These are phyloP conservation scores for Priceomyces medius DNA, from an alignment of 805 yeast genomes.

Conservation along the genomic window DNA sequence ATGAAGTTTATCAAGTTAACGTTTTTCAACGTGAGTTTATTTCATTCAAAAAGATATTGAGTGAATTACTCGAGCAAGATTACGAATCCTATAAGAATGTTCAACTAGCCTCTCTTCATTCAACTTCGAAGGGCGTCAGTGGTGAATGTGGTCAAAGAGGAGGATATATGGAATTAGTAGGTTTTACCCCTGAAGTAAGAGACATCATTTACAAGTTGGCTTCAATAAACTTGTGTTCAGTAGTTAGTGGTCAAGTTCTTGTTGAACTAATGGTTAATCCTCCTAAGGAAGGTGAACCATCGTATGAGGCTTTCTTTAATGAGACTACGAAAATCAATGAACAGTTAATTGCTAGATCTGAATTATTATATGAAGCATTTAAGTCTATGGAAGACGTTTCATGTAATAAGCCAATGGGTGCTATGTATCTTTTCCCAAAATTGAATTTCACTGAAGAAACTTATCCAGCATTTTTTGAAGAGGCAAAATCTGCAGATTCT, in stretches of 20 bases:
- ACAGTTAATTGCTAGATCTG: slow-evolving; percentile 64
- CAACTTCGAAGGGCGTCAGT: slow-evolving; percentile 95
- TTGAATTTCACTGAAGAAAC: slow-evolving; percentile 51
- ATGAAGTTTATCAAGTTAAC: slow-evolving; percentile 97
- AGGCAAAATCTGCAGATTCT: slow-evolving; percentile 56
- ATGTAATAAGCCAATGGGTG: slow-evolving; percentile 92
- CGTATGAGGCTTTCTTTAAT: slow-evolving; percentile 60
- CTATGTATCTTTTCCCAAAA: slow-evolving; percentile 94
- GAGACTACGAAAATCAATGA: slow-evolving; percentile 65
- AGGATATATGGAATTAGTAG: slow-evolving; percentile 93
- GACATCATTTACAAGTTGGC: slow-evolving; percentile 80
- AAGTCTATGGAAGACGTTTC: slow-evolving; percentile 72
- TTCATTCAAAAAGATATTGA: slow-evolving; percentile 79
- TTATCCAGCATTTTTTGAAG: slow-evolving; percentile 55
- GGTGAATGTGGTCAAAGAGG: slow-evolving; percentile 99
- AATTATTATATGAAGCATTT: slow-evolving; percentile 67
- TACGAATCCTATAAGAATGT: slow-evolving; percentile 64
- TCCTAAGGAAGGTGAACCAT: slow-evolving; percentile 74
- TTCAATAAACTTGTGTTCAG: slow-evolving; percentile 89
- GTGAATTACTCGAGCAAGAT: slow-evolving; percentile 54
- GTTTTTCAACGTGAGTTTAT: slow-evolving; percentile 77
- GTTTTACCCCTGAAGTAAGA: slow-evolving; percentile 68
- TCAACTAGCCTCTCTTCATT: slow-evolving; percentile 89
- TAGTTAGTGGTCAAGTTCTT: slow-evolving; percentile 90
- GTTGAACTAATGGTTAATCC: slow-evolving; percentile 94